A percentile compares a stretch with the other conserved stretches of the same genome.
phyloP scores from a whole-genome alignment of 257 asterid species.

The Paraleonurus japonicus region DNA sequence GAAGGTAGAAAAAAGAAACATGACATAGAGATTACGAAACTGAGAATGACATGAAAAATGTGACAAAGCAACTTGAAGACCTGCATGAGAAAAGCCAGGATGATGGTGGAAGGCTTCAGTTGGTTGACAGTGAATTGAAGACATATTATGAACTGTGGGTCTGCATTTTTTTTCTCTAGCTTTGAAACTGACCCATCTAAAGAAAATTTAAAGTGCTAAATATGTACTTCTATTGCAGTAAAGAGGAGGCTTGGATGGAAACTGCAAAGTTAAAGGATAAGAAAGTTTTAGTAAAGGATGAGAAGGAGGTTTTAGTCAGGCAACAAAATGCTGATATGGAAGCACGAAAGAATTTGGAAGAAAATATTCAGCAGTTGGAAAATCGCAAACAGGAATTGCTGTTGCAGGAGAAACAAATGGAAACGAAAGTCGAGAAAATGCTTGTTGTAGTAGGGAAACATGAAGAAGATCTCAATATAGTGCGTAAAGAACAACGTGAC shows the following conservation, averaged over 20 bases:
- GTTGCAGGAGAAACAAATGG: constrained; percentile 89
- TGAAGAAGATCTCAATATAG: constrained; percentile 66
- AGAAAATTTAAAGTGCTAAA: constrained; percentile 15
- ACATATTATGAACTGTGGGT: constrained; percentile 90
- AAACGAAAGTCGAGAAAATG: constrained; percentile 66
- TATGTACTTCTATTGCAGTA: constrained; percentile 48
- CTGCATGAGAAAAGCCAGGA: constrained; percentile 74
- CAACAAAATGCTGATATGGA: constrained; percentile 91
- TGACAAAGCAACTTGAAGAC: constrained; percentile 75
- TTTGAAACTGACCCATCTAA: constrained; percentile 3
- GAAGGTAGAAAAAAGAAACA: constrained; percentile 79
- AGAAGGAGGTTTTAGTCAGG: constrained; percentile 93
- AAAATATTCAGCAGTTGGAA: constrained; percentile 86
- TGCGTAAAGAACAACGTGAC: constrained; percentile 76
- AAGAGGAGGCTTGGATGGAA: constrained; percentile 97
- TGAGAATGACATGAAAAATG: constrained; percentile 73
- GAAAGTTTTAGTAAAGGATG: no score
- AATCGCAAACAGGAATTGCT: constrained; percentile 86
- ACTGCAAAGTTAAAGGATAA: constrained; percentile 92
- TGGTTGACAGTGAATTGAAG: constrained; percentile 94
- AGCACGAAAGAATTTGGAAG: constrained; percentile 85
- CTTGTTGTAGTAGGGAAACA: constrained; percentile 74
- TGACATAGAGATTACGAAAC: constrained; percentile 64
- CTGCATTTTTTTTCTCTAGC: constrained; percentile 16
- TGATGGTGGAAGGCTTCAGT: constrained; percentile 87